Evolutionary conservation across 495 filamentous ascomycete species (phyloP).

Genomic region (Penicillium mononematosum): DNA sequence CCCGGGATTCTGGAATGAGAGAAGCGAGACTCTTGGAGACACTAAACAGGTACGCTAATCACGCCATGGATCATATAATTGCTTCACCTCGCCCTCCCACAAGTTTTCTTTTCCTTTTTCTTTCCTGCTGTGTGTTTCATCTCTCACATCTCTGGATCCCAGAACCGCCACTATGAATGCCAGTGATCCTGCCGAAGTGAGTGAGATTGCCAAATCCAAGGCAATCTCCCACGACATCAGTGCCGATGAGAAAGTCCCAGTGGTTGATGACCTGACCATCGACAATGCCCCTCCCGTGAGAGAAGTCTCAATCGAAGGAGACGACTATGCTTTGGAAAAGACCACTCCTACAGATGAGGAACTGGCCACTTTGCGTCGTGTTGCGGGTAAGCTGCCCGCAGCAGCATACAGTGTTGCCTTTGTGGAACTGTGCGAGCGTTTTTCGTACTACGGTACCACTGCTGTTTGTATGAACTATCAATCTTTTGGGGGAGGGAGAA

Average conservation of each 20-base stretch:
- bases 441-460: conserved; percentile 76
- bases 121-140: conserved; percentile 7
- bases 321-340: conserved; percentile 15
- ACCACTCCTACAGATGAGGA: conserved; percentile 58
- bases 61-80: conserved; percentile 5
- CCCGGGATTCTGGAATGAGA: conserved; percentile 11
- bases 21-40: background rate
- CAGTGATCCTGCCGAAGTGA: conserved; percentile 32
- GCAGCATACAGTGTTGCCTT: conserved; percentile 68
- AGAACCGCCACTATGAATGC: conserved; percentile 29
- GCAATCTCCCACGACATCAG: conserved; percentile 23
- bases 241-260: conserved; percentile 17
- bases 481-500: background rate
- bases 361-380: conserved; percentile 57
- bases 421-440: conserved; percentile 75
- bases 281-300: conserved; percentile 8
- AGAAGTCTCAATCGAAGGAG: conserved; percentile 11
- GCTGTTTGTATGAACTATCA: conserved; percentile 60
- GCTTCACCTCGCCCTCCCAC: background rate
- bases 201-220: conserved; percentile 31
- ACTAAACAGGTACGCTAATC: background rate
- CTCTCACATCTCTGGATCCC: background rate
- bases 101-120: conserved; percentile 2
- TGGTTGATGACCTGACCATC: conserved; percentile 13
- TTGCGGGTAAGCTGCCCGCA: conserved; percentile 64